Conservation (phyloP, 345 rosid genomes). For the Bruguiera gymnorhiza region DNA sequence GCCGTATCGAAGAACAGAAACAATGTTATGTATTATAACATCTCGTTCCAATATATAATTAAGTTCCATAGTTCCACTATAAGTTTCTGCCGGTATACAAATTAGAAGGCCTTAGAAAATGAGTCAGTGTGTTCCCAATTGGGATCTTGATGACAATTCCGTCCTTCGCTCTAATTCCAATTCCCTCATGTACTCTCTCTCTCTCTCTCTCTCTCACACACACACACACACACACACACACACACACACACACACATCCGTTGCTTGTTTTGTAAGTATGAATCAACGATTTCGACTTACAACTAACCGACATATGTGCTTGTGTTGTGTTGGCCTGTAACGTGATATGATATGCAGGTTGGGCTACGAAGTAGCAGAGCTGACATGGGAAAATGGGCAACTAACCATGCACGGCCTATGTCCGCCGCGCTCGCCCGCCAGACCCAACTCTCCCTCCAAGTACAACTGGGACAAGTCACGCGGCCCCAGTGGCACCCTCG, state of each 20-base stretch:
- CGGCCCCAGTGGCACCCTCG: constrained; percentile 68
- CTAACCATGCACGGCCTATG: constrained; percentile 74
- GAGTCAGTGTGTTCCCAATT: constrained; percentile 91
- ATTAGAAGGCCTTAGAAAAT: constrained; percentile 19
- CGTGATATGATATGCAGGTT: constrained; percentile 36
- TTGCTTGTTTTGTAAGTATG: neutral
- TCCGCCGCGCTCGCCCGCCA: constrained; percentile 43
- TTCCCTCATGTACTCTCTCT: constrained; percentile 42
- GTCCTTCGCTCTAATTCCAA: constrained; percentile 40
- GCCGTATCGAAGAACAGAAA: too few species aligned
- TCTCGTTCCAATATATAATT: too few species aligned
- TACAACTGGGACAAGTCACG: constrained; percentile 54
- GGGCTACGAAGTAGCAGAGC: constrained; percentile 79
- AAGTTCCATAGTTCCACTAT: too few species aligned
- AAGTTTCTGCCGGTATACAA: too few species aligned
- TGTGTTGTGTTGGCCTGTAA: neutral
- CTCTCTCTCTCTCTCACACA: neutral
- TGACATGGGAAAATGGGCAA: constrained; percentile 96
- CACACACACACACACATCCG: too few species aligned
- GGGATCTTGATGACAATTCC: constrained; percentile 55
- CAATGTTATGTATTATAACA: too few species aligned
- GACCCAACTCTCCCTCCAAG: constrained; percentile 34
- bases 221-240: too few species aligned
- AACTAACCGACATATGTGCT: neutral
- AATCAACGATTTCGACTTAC: neutral